Conservation (phyloP, 176 grass and related monocot genomes). For the Neostapfia colusana region DNA sequence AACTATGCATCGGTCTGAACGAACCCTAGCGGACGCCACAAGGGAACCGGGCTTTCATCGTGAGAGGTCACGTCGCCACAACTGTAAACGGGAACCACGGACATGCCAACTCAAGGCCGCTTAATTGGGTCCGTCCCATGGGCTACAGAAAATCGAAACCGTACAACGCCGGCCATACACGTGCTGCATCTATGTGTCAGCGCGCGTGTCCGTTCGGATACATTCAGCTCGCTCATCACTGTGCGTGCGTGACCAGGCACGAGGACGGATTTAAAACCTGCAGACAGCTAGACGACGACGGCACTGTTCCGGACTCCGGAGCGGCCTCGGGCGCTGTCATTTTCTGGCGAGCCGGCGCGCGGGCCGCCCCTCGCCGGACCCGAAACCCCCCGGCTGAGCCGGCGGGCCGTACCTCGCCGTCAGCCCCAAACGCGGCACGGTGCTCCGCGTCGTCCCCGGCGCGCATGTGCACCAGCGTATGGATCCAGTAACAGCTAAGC, state of each 20-base stretch:
- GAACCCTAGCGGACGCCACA: no score
- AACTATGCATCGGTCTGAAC: neutral
- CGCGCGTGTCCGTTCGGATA: neutral
- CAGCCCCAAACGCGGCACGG: neutral
- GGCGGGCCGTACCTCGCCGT: constrained; percentile 9
- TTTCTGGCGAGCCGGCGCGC: neutral
- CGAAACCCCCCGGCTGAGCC: neutral
- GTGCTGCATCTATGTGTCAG: neutral
- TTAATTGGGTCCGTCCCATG: neutral
- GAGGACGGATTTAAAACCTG: neutral
- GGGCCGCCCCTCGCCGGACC: no score
- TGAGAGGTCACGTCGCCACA: neutral
- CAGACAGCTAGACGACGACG: neutral
- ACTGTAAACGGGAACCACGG: neutral
- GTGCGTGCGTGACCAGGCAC: neutral
- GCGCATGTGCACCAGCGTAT: neutral
- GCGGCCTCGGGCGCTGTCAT: no score
- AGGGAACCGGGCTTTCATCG: neutral
- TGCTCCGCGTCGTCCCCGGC: neutral
- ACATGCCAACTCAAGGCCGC: neutral
- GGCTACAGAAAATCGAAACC: neutral
- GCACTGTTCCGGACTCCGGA: neutral
- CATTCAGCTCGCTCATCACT: neutral
- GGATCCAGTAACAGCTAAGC: neutral
- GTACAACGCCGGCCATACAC: neutral